Percentiles rank a stretch among this genome's conserved stretches.
Evolutionary conservation across 2,329 filamentous ascomycete species (phyloP).

Genomic region (Lasiodiplodia theobromae): DNA sequence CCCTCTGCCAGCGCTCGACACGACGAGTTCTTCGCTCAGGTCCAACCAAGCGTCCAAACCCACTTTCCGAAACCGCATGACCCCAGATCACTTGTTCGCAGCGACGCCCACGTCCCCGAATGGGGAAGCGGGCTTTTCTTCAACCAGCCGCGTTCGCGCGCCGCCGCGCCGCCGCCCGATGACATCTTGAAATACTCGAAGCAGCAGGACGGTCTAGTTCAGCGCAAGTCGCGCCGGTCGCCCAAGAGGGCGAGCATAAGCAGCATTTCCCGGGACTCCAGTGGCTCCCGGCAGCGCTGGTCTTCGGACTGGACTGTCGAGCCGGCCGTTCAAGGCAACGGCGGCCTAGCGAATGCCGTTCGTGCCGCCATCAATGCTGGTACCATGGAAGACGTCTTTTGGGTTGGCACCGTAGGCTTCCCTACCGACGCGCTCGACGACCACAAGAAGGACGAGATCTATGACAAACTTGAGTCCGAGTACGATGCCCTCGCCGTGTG

Average conservation of each 20-base stretch:
- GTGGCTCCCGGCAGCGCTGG: slow-evolving; percentile 64
- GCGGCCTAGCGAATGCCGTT: slow-evolving; percentile 87
- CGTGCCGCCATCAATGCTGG: slow-evolving; percentile 76
- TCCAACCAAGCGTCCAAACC: slow-evolving; percentile 54
- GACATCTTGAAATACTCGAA: slow-evolving; percentile 75
- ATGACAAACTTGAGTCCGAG: slow-evolving; percentile 80
- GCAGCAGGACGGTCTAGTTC: slow-evolving; percentile 47
- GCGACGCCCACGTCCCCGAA: slow-evolving; percentile 75
- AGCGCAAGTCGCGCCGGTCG: slow-evolving; percentile 35
- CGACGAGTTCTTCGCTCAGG: slow-evolving; percentile 56
- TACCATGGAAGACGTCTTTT: slow-evolving; percentile 77
- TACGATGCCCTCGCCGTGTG: slow-evolving; percentile 85
- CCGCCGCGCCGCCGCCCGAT: slow-evolving; percentile 75
- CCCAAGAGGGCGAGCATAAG: slow-evolving; percentile 32
- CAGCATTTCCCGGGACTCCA: slow-evolving; percentile 33
- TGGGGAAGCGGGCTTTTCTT: slow-evolving; percentile 73
- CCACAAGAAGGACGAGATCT: slow-evolving; percentile 81
- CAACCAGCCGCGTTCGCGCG: slow-evolving; percentile 75
- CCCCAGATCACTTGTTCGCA: slow-evolving; percentile 66
- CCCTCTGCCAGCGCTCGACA: slow-evolving; percentile 46
- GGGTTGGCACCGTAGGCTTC: slow-evolving; percentile 93
- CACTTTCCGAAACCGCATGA: slow-evolving; percentile 60
- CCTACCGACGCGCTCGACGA: slow-evolving; percentile 84
- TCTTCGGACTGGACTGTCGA: slow-evolving; percentile 84
- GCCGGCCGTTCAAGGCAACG: slow-evolving; percentile 88